Conservation (phyloP, 768 basidiomycete genomes). For the Pulveroboletus sp. region DNA sequence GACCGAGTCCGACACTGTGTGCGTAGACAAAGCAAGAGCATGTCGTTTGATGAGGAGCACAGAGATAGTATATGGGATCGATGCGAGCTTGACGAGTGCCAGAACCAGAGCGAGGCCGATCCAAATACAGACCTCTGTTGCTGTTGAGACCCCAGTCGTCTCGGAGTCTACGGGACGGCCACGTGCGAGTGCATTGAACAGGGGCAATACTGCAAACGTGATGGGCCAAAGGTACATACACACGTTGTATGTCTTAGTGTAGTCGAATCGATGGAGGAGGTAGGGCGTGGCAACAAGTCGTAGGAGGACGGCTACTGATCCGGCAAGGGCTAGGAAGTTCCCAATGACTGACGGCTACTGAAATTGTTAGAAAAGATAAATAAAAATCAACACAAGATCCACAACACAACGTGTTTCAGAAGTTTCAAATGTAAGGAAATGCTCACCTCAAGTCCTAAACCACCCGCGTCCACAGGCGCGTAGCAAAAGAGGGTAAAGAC, state of each 20-base stretch:
- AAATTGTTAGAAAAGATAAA: neutral
- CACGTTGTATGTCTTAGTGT: constrained; percentile 1
- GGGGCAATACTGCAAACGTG: constrained; percentile 1
- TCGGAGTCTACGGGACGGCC: neutral
- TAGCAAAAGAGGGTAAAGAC: constrained; percentile 69
- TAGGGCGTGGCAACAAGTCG: constrained; percentile 50
- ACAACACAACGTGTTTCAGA: no score
- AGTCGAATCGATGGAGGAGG: constrained; percentile 9
- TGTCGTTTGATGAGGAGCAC: constrained; percentile 57
- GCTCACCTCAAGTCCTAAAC: constrained; percentile 51
- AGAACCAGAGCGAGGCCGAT: constrained; percentile 43
- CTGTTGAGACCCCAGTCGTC: neutral
- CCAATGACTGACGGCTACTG: constrained; percentile 53
- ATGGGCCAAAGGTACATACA: constrained; percentile 9
- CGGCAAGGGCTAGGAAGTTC: constrained; percentile 50
- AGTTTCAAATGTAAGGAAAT: no score
- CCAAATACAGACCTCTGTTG: constrained; percentile 39
- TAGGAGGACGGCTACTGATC: constrained; percentile 43
- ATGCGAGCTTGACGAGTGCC: constrained; percentile 27
- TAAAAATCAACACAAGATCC: no score
- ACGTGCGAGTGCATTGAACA: constrained; percentile 3
- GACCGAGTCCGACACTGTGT: constrained; percentile 16
- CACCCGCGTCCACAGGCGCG: constrained; percentile 52
- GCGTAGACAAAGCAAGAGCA: constrained; percentile 31
- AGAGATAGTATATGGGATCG: constrained; percentile 40